These are phyloP conservation scores for Auricularia sp. DNA, from an alignment of 768 basidiomycete species.

Conservation along the genomic window DNA sequence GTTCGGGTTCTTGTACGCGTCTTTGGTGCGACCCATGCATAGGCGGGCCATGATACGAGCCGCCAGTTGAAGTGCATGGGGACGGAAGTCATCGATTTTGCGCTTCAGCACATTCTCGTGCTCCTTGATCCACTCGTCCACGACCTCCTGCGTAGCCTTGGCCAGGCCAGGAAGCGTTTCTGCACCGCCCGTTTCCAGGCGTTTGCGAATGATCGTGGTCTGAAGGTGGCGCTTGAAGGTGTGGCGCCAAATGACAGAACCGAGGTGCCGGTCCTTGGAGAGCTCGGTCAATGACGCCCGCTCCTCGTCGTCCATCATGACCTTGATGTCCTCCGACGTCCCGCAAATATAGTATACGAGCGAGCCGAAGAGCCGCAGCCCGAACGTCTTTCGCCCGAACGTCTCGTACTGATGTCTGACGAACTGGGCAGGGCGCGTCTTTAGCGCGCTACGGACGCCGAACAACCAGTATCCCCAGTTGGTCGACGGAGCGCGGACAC, in stretches of 20 bases:
- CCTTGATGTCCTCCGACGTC: neutral
- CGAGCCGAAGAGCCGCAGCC: neutral
- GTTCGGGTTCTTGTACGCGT: neutral
- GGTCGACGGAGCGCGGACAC: neutral
- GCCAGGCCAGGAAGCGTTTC: neutral
- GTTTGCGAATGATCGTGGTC: neutral
- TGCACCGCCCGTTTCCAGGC: neutral
- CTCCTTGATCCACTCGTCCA: neutral
- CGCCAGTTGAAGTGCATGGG: neutral
- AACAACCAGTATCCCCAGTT: neutral
- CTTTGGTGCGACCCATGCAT: neutral
- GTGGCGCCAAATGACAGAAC: neutral
- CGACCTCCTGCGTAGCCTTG: neutral
- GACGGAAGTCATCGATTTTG: neutral
- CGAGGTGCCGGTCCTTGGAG: neutral
- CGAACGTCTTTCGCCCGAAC: neutral
- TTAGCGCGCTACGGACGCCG: neutral
- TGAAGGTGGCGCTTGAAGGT: neutral
- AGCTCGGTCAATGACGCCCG: neutral
- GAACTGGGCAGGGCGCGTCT: neutral
- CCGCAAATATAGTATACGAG: neutral
- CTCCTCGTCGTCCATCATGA: neutral
- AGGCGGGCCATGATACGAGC: neutral
- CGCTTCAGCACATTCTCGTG: neutral
- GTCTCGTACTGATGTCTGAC: neutral